Conservation (phyloP, 768 basidiomycete genomes). For the Hypholoma sublateritium region DNA sequence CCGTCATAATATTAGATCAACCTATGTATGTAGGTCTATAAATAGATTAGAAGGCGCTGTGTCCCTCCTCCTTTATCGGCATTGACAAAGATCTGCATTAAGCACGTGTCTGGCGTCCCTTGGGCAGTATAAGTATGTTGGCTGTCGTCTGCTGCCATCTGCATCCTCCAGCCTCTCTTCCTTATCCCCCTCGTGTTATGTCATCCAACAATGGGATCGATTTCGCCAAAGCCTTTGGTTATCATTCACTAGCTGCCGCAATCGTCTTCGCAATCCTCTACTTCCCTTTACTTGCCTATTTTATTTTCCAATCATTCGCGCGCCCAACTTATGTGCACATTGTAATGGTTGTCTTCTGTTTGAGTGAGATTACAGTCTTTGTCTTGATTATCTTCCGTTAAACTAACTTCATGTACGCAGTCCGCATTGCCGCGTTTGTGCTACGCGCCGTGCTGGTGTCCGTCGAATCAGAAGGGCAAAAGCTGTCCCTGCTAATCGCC, state of each 20-base stretch:
- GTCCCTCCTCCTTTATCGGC: no score
- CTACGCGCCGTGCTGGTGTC: slow-evolving; percentile 38
- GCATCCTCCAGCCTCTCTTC: neutral
- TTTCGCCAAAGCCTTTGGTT: slow-evolving; percentile 32
- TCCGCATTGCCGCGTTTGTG: slow-evolving; percentile 39
- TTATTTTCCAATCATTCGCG: slow-evolving; percentile 27
- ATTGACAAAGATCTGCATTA: no score
- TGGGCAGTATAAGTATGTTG: no score
- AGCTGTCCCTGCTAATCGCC: slow-evolving; percentile 32
- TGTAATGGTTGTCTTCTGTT: slow-evolving; percentile 35
- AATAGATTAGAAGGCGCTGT: no score
- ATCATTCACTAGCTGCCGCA: slow-evolving; percentile 33
- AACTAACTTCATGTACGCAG: slow-evolving; percentile 17
- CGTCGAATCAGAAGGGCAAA: slow-evolving; percentile 28
- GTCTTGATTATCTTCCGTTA: neutral
- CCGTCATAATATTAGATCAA: no score
- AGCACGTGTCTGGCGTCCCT: no score
- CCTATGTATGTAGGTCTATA: no score
- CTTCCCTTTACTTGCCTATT: slow-evolving; percentile 28
- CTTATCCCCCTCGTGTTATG: no score
- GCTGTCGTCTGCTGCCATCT: neutral
- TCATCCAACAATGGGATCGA: slow-evolving; percentile 17
- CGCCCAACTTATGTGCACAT: slow-evolving; percentile 34
- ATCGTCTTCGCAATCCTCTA: slow-evolving; percentile 36
- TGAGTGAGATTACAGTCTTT: slow-evolving; percentile 26